These are phyloP conservation scores for Harringtonia lauricola DNA, from an alignment of 2,329 filamentous ascomycete genomes.

Conservation along the genomic window DNA sequence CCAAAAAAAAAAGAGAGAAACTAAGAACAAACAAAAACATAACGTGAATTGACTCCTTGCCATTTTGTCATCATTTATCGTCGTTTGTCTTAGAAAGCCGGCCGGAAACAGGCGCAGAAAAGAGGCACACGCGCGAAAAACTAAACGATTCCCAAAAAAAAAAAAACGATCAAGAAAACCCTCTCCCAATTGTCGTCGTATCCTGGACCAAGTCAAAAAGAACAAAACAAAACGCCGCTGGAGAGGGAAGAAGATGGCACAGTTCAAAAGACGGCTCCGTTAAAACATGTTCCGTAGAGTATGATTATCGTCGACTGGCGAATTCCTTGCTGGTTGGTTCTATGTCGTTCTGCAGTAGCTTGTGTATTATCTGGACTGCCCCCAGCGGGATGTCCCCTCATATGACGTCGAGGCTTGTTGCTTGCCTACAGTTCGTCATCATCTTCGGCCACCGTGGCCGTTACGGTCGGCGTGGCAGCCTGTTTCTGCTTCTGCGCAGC, in stretches of 20 bases:
- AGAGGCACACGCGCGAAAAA: background rate
- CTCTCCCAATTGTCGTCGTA: background rate
- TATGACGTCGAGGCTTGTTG: no score
- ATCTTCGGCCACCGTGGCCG: conserved; percentile 3
- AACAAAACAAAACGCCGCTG: no score
- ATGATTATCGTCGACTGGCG: no score
- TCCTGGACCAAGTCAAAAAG: no score
- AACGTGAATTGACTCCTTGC: conserved; percentile 1
- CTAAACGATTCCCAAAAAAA: no score
- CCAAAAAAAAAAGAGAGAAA: background rate
- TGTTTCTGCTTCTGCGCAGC: conserved; percentile 16
- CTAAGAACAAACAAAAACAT: background rate
- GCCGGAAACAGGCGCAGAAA: background rate
- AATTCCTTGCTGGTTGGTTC: no score
- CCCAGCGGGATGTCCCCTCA: no score
- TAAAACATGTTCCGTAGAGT: no score
- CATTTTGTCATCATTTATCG: conserved; percentile 11
- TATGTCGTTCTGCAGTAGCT: no score
- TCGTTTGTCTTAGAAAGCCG: background rate
- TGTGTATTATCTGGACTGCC: no score
- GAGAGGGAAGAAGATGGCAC: no score
- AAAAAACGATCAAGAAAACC: background rate
- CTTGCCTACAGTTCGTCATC: background rate
- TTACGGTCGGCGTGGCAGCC: background rate
- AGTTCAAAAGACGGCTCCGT: no score